These are phyloP conservation scores for Pichia sp. DNA, from an alignment of 1,139 yeast species.

Conservation along the genomic window DNA sequence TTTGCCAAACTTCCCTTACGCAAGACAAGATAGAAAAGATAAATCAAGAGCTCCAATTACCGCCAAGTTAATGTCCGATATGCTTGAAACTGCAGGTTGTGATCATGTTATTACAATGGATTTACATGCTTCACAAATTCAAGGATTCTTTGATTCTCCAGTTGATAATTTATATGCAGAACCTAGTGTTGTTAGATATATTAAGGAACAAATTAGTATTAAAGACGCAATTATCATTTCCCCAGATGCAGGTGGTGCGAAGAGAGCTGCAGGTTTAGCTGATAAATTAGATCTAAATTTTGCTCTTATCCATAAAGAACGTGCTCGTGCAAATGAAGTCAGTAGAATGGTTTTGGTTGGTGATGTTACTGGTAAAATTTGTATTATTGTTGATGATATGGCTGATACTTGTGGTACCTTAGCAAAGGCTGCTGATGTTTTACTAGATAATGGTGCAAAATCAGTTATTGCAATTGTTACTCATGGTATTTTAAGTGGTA, in stretches of 20 bases:
- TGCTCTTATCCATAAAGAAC: constrained; percentile 94
- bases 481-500: constrained; percentile 87
- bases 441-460: constrained; percentile 73
- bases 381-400: constrained; percentile 94
- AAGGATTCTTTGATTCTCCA: constrained; percentile 93
- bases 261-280: constrained; percentile 93
- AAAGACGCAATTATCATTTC: constrained; percentile 80
- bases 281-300: constrained; percentile 88
- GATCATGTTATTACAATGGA: constrained; percentile 97
- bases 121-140: constrained; percentile 94
- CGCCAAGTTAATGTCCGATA: constrained; percentile 91
- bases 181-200: constrained; percentile 86
- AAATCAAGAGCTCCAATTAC: constrained; percentile 96
- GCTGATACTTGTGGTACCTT: constrained; percentile 98
- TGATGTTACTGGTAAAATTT: constrained; percentile 80
- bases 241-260: constrained; percentile 99
- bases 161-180: constrained; percentile 96
- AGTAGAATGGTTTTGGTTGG: constrained; percentile 95
- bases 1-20: constrained; percentile 93
- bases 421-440: constrained; percentile 90
- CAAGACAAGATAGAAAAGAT: constrained; percentile 95
- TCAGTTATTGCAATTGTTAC: constrained; percentile 92
- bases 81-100: constrained; percentile 94
- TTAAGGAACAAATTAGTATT: constrained; percentile 64
- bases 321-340: constrained; percentile 92